These are phyloP conservation scores for Didymella pomorum DNA, from an alignment of 2,329 filamentous ascomycete species.

Conservation along the genomic window DNA sequence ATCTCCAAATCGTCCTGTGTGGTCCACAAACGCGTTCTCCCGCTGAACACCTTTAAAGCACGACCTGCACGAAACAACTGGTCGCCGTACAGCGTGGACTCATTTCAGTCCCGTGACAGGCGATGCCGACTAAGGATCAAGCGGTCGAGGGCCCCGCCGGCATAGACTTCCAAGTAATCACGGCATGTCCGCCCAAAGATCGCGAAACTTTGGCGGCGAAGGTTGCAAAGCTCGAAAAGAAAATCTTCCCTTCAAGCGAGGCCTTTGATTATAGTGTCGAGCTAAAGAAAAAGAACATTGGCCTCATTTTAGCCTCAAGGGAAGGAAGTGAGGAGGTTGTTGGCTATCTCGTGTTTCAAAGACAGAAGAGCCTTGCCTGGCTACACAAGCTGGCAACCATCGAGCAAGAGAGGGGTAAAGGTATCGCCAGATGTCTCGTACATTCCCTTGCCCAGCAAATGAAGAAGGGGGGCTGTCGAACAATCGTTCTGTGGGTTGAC, in stretches of 20 bases:
- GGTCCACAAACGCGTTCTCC: slow-evolving; percentile 2
- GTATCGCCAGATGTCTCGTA: slow-evolving; percentile 58
- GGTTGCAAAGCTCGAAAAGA: slow-evolving; percentile 56
- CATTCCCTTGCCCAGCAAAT: slow-evolving; percentile 54
- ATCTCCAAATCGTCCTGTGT: not conserved
- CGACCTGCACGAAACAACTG: not conserved
- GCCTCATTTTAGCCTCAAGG: slow-evolving; percentile 49
- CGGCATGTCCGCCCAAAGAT: slow-evolving; percentile 30
- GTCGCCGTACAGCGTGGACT: not conserved
- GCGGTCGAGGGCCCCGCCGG: slow-evolving; percentile 14
- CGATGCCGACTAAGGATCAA: slow-evolving; percentile 14
- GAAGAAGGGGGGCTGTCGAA: slow-evolving; percentile 57
- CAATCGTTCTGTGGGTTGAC: slow-evolving; percentile 62
- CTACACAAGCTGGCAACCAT: slow-evolving; percentile 63
- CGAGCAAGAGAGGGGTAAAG: slow-evolving; percentile 55
- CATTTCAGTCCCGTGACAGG: not conserved
- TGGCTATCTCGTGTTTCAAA: slow-evolving; percentile 52
- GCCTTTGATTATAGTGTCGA: slow-evolving; percentile 58
- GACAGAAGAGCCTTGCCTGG: slow-evolving; percentile 48
- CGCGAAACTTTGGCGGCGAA: slow-evolving; percentile 30
- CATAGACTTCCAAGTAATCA: slow-evolving; percentile 25
- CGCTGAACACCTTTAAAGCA: not conserved
- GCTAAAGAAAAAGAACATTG: slow-evolving; percentile 60
- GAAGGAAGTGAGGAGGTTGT: slow-evolving; percentile 40
- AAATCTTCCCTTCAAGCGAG: slow-evolving; percentile 61